Conservation (phyloP, 225 moss, liverwort and hornwort genomes). For the Sphagnum tenellum region DNA sequence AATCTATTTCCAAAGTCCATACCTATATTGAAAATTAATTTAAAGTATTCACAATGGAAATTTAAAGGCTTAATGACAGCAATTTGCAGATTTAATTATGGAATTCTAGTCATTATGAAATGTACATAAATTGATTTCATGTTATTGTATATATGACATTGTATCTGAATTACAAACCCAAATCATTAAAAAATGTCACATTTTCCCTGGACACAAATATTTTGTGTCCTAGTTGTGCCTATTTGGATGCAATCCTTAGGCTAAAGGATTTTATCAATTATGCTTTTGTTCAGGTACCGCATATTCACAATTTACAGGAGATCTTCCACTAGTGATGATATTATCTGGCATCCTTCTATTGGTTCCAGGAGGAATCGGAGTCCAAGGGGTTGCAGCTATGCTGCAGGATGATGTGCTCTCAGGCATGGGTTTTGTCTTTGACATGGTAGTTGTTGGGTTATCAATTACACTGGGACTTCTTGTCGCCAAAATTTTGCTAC, state of each 20-base stretch:
- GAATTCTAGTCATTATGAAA: too few relatives aligned
- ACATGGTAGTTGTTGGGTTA: slow-evolving; percentile 55
- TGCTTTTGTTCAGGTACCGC: slow-evolving; percentile 23
- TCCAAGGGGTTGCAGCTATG: slow-evolving; percentile 55
- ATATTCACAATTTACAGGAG: slow-evolving; percentile 52
- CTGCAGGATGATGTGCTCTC: slow-evolving; percentile 58
- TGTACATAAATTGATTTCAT: too few relatives aligned
- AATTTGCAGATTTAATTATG: too few relatives aligned
- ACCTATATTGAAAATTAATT: too few relatives aligned
- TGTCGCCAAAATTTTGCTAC: slow-evolving; percentile 48
- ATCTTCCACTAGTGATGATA: slow-evolving; percentile 63
- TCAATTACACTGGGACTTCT: slow-evolving; percentile 62
- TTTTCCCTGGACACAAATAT: too few relatives aligned
- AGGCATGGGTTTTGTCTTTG: slow-evolving; percentile 65
- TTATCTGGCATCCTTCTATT: slow-evolving; percentile 63
- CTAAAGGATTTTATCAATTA: background rate
- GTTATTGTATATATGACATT: too few relatives aligned
- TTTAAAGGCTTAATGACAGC: too few relatives aligned
- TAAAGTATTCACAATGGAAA: too few relatives aligned
- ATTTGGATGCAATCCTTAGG: background rate
- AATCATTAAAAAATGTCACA: too few relatives aligned
- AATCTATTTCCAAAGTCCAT: too few relatives aligned
- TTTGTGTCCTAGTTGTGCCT: too few relatives aligned
- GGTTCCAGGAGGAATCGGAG: slow-evolving; percentile 65
- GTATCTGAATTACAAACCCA: too few relatives aligned